Evolutionary conservation across 2,329 filamentous ascomycete genomes (phyloP).

Genomic region (Parascedosporium putredinis): DNA sequence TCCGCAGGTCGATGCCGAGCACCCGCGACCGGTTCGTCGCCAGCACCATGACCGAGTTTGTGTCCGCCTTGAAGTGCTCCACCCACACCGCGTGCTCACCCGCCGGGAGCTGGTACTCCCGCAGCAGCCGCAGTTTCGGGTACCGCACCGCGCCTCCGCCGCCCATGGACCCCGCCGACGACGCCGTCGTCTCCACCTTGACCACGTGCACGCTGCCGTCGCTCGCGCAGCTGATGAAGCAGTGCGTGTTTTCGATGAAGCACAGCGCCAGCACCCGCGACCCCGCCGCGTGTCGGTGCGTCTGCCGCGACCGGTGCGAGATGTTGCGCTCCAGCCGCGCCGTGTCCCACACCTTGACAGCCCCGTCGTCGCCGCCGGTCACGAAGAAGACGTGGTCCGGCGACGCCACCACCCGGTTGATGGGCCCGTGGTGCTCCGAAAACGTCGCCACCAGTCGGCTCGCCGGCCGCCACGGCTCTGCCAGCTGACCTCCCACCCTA

Average conservation of each 20-base stretch:
- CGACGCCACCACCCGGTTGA: conserved; percentile 72
- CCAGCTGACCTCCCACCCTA: conserved; percentile 36
- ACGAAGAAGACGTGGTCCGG: conserved; percentile 93
- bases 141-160: conserved; percentile 56
- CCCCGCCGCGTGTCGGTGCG: conserved; percentile 63
- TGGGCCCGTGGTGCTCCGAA: conserved; percentile 71
- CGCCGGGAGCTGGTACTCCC: conserved; percentile 66
- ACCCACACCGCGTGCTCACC: conserved; percentile 80
- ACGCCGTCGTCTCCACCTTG: conserved; percentile 52
- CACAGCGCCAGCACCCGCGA: conserved; percentile 70
- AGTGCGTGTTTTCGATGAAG: conserved; percentile 89
- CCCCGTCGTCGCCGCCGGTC: conserved; percentile 84
- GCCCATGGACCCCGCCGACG: too few species aligned
- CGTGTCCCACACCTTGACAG: conserved; percentile 88
- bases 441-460: conserved; percentile 81
- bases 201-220: conserved; percentile 88
- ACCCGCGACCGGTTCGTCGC: conserved; percentile 81
- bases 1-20: conserved; percentile 74
- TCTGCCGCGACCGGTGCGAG: conserved; percentile 76
- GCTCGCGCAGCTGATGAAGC: conserved; percentile 80
- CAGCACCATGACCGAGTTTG: conserved; percentile 70
- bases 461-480: conserved; percentile 61
- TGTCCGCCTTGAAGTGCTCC: conserved; percentile 80
- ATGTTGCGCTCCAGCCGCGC: conserved; percentile 84
- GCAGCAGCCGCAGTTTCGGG: conserved; percentile 63